A percentile compares a stretch with the other conserved stretches of the same genome.
phyloP scores from a whole-genome alignment of 1,284 basidiomycete genomes.

The Wallemia mellicola region DNA sequence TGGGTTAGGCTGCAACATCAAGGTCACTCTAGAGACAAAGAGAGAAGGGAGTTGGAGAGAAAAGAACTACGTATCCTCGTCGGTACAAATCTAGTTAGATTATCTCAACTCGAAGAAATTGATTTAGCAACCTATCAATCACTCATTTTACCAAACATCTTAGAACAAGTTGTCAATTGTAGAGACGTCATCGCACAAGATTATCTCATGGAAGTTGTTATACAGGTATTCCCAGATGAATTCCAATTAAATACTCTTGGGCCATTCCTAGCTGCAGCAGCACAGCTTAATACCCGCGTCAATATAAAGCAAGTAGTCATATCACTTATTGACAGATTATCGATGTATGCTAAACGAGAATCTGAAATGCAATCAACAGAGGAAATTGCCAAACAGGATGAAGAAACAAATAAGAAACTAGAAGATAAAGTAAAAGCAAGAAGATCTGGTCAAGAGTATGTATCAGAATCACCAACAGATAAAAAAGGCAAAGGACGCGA shows the following conservation, averaged over 20 bases:
- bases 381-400: constrained; percentile 62
- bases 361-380: constrained; percentile 78
- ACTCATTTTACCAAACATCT: constrained; percentile 53
- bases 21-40: constrained; percentile 73
- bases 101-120: constrained; percentile 75
- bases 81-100: constrained; percentile 74
- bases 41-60: constrained; percentile 79
- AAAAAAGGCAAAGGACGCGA: constrained; percentile 14
- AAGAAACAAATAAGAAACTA: constrained; percentile 52
- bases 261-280: constrained; percentile 72
- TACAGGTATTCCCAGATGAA: constrained; percentile 89
- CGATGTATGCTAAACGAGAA: constrained; percentile 70
- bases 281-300: constrained; percentile 75
- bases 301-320: constrained; percentile 94
- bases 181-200: constrained; percentile 92
- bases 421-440: constrained; percentile 56
- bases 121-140: constrained; percentile 63
- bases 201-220: constrained; percentile 92
- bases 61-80: constrained; percentile 74
- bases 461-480: constrained; percentile 6
- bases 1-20: constrained; percentile 91
- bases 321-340: constrained; percentile 75
- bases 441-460: constrained; percentile 17
- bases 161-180: constrained; percentile 86
- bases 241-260: constrained; percentile 77